Base-by-base conservation (phyloP, 2,329 filamentous ascomycete species). In the Byssochlamys sp. region DNA sequence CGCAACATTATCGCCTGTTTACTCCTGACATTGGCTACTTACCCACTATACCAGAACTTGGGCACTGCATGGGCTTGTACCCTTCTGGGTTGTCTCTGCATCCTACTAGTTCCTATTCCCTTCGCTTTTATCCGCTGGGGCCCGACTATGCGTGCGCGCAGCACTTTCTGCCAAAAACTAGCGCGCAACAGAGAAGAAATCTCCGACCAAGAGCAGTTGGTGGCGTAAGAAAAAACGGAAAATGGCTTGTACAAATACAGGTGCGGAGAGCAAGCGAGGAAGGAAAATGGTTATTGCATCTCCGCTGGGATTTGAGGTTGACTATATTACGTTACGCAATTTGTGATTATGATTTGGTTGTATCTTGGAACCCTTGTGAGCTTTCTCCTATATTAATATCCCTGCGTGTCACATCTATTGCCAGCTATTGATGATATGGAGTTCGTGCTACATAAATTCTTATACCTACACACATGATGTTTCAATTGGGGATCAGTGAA, bases 1-100 rank as follows among this genome's bases (percentile, higher is more conserved):
- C 75, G 81, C 2, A 80, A 77, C 26, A 65, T 82, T 2, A 71
- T 81, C 9, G 82, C 80, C 1, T 78, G 78, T 0, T 72, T 85
- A 1, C 74, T 87, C 52, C 84, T 45, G 9, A 45, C 84, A 3
- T 73, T 87, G 11, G 75, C 73, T 6, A 71, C 73, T 4, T 63
- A 65, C 14, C 66, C 67, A 2, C 70, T 77, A 61, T 77, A 77
- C 59, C 49, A 60, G 2, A 65, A 61, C 5, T 60, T 77, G 7
- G 73, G 75, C 0, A 69, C 77, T 2, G 60, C 68, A 1, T 77
- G 74, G 75, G 75, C 70, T 3, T 75, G 73, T 48, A 74, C 69
- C 12, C 58, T 77, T 4, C 62, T 77, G 12, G 75, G 68, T 1
- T 76, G 76, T 57, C 56, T 73, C 24, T 71, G 71, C 56, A 24